Conservation (phyloP, 1,284 basidiomycete genomes). For the Leccinum subfulvum region DNA sequence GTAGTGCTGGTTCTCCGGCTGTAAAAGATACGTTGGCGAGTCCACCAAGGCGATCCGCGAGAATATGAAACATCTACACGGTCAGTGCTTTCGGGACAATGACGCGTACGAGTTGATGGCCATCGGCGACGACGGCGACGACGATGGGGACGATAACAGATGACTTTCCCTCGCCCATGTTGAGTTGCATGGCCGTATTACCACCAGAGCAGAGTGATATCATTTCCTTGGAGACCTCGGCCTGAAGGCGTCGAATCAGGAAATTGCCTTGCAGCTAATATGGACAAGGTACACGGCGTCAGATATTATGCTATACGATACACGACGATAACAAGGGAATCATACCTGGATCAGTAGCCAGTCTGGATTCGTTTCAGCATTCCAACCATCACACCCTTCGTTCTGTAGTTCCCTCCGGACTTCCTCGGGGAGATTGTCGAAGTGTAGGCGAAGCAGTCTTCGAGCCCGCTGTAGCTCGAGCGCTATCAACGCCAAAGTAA, state of each 20-base stretch:
- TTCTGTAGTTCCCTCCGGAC: too few relatives aligned
- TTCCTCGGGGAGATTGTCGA: too few relatives aligned
- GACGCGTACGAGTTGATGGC: slow-evolving; percentile 33
- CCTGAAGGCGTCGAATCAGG: slow-evolving; percentile 41
- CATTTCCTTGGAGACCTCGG: slow-evolving; percentile 46
- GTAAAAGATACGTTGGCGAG: slow-evolving; percentile 32
- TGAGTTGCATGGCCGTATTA: slow-evolving; percentile 49
- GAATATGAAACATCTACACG: slow-evolving; percentile 48
- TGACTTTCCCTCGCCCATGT: slow-evolving; percentile 62
- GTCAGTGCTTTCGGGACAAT: slow-evolving; percentile 34
- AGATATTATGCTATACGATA: too few relatives aligned
- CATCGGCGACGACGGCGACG: slow-evolving; percentile 40
- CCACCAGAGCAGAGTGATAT: slow-evolving; percentile 36
- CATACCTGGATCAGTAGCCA: too few relatives aligned
- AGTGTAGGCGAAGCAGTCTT: slow-evolving; percentile 25
- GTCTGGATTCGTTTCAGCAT: too few relatives aligned
- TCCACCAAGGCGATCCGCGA: slow-evolving; percentile 44
- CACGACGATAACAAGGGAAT: too few relatives aligned
- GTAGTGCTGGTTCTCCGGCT: too few relatives aligned
- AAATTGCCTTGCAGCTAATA: slow-evolving; percentile 44
- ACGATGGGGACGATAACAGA: slow-evolving; percentile 52
- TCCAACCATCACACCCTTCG: too few relatives aligned
- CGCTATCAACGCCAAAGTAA: background rate
- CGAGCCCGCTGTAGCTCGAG: slow-evolving; percentile 11
- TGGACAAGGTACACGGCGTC: slow-evolving; percentile 22